A percentile compares a stretch with the other conserved stretches of the same genome.
Evolutionary conservation across 768 basidiomycete genomes (phyloP).

Genomic region (Suillus bovinus): DNA sequence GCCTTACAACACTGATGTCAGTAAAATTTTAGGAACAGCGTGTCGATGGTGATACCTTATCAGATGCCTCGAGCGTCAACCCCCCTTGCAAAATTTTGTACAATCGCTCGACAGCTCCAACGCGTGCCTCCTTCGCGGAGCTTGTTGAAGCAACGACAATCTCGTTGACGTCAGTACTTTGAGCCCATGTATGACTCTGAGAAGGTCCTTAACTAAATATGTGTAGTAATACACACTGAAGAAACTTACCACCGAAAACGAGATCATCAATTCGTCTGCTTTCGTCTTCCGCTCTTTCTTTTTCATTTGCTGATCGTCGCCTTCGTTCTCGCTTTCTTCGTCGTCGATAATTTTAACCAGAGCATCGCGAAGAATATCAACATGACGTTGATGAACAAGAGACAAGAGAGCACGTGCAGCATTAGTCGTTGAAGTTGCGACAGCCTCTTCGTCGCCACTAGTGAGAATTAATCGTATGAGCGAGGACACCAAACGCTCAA

Average conservation of each 20-base stretch:
- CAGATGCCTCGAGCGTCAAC: conserved; percentile 31
- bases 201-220: neutral
- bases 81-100: conserved; percentile 36
- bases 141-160: conserved; percentile 57
- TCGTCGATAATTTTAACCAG: conserved; percentile 39
- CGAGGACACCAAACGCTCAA: conserved; percentile 24
- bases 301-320: conserved; percentile 18
- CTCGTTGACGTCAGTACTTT: conserved; percentile 39
- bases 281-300: conserved; percentile 38
- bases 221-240: neutral
- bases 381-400: conserved; percentile 66
- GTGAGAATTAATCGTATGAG: conserved; percentile 23
- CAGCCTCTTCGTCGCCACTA: conserved; percentile 6
- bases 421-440: neutral
- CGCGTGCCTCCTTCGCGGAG: conserved; percentile 61
- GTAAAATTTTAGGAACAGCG: neutral
- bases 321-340: conserved; percentile 13
- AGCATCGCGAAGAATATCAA: conserved; percentile 44
- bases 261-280: conserved; percentile 56
- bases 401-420: conserved; percentile 45
- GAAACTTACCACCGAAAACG: conserved; percentile 53
- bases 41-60: conserved; percentile 37
- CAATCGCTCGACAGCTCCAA: conserved; percentile 58
- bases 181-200: conserved; percentile 24
- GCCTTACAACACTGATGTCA: conserved; percentile 35